Evolutionary conservation across 2,329 filamentous ascomycete species (phyloP).

Genomic region (Ampelomyces quisqualis): DNA sequence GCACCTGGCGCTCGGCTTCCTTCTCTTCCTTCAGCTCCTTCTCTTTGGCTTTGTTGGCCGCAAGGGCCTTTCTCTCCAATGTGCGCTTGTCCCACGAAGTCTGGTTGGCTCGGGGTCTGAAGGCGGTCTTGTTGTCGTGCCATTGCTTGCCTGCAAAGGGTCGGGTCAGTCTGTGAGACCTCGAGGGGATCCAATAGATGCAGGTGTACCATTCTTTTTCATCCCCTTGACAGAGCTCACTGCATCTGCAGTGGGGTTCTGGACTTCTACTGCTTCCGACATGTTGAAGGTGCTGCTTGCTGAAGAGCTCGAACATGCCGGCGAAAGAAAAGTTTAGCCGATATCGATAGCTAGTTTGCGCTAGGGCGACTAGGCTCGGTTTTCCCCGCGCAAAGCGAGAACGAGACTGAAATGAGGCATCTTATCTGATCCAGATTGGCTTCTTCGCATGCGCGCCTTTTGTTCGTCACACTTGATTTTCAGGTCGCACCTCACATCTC

Average conservation of each 20-base stretch:
- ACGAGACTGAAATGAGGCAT: no score
- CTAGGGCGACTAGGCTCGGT: conserved; percentile 5
- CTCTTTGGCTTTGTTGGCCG: conserved; percentile 86
- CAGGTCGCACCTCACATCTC: conserved; percentile 12
- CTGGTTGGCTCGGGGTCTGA: conserved; percentile 76
- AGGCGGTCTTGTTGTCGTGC: conserved; percentile 80
- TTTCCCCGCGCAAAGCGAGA: conserved; percentile 10
- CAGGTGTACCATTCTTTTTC: conserved; percentile 74
- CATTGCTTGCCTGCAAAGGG: conserved; percentile 80
- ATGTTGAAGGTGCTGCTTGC: conserved; percentile 26
- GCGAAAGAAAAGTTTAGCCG: conserved; percentile 29
- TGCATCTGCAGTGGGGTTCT: conserved; percentile 49
- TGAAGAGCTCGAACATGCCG: conserved; percentile 17
- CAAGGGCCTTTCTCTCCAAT: conserved; percentile 67
- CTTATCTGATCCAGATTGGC: no score
- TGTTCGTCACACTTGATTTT: conserved; percentile 19
- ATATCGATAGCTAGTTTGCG: conserved; percentile 21
- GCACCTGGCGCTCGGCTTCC: conserved; percentile 80
- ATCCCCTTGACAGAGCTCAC: conserved; percentile 56
- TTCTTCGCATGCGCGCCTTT: conserved; percentile 11
- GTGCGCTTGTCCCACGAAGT: conserved; percentile 76
- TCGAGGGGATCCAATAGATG: not conserved
- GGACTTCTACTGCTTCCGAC: conserved; percentile 27
- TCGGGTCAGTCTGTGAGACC: conserved; percentile 14
- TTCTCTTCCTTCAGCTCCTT: conserved; percentile 94